These are phyloP conservation scores for Linum lewisii DNA, from an alignment of 345 rosid species.

Conservation along the genomic window DNA sequence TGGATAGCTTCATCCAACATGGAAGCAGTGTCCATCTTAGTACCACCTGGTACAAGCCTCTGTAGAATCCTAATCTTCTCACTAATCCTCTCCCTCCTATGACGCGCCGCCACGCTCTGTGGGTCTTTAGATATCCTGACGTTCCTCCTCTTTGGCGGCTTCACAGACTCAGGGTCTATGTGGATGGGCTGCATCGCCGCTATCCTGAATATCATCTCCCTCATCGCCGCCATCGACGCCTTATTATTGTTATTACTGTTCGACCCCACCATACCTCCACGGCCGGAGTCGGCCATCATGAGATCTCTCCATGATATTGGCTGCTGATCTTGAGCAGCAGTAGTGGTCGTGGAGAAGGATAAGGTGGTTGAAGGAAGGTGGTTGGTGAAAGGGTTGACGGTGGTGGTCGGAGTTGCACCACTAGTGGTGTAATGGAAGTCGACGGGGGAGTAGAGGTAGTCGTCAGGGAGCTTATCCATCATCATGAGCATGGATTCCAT, in stretches of 20 bases:
- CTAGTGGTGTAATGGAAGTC: constrained; percentile 17
- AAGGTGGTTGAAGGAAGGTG: constrained; percentile 10
- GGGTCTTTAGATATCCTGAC: constrained; percentile 70
- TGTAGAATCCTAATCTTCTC: constrained; percentile 58
- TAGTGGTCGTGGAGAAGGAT: constrained; percentile 13
- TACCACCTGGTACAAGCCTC: constrained; percentile 67
- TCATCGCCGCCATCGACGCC: constrained; percentile 55
- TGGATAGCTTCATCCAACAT: constrained; percentile 71
- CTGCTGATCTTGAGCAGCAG: constrained; percentile 13
- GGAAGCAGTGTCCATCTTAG: constrained; percentile 74
- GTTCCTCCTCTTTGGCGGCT: constrained; percentile 54
- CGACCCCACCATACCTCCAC: constrained; percentile 17
- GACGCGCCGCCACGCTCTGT: constrained; percentile 63
- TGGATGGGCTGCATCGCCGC: constrained; percentile 71
- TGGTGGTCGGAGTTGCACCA: constrained; percentile 9
- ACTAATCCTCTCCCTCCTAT: constrained; percentile 58
- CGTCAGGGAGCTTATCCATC: constrained; percentile 30
- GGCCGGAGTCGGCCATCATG: background rate
- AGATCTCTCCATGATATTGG: background rate
- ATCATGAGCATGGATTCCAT: constrained; percentile 21
- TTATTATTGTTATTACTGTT: constrained; percentile 15
- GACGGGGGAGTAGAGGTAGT: constrained; percentile 14
- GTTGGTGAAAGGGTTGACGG: constrained; percentile 17
- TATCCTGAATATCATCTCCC: constrained; percentile 60
- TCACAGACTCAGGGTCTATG: constrained; percentile 56